A percentile compares a stretch with the other conserved stretches of the same genome.
Evolutionary conservation across 768 basidiomycete species (phyloP).

Genomic region (Asterophora parasitica): DNA sequence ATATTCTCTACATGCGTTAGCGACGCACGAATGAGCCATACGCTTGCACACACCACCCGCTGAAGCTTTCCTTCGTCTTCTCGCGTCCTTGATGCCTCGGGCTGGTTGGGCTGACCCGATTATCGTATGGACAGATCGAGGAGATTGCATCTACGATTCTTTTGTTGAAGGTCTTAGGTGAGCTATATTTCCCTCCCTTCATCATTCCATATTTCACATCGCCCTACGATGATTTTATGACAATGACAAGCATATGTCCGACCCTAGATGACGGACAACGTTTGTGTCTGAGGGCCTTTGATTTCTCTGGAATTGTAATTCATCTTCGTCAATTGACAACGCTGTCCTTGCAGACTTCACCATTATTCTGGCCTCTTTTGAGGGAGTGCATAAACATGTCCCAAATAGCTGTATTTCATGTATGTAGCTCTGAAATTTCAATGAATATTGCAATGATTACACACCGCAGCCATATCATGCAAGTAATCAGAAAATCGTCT

Average conservation of each 20-base stretch:
- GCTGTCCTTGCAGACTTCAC: neutral
- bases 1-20: conserved; percentile 28
- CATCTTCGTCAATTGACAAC: neutral
- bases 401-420: no score
- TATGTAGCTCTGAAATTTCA: no score
- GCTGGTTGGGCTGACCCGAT: conserved; percentile 1
- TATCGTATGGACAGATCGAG: neutral
- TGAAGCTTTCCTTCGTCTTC: conserved; percentile 23
- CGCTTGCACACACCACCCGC: conserved; percentile 42
- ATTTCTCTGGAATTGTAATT: neutral
- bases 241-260: conserved; percentile 75
- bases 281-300: conserved; percentile 42
- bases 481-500: no score
- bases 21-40: conserved; percentile 29
- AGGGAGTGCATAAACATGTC: no score
- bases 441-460: no score
- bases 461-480: no score
- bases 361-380: no score
- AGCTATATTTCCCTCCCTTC: conserved; percentile 2
- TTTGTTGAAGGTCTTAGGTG: conserved; percentile 5
- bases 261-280: conserved; percentile 52
- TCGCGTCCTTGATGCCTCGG: neutral
- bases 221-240: conserved; percentile 46
- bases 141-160: neutral
- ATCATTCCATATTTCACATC: conserved; percentile 5